phyloP scores from a whole-genome alignment of 1,284 basidiomycete species.

The Microbotryum silenes-acaulis region DNA sequence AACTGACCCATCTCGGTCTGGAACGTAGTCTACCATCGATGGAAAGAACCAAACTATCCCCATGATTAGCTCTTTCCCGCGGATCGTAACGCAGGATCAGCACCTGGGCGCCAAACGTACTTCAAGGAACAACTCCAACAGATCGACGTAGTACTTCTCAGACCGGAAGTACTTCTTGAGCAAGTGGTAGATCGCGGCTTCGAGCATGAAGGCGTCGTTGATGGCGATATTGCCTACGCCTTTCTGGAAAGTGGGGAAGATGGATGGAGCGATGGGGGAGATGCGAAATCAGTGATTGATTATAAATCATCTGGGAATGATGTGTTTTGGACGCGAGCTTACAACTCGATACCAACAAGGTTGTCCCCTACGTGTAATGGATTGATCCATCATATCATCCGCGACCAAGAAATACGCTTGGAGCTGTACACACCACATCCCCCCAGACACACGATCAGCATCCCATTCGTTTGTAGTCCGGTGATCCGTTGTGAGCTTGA shows the following conservation, averaged over 20 bases:
- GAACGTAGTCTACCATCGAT: constrained; percentile 63
- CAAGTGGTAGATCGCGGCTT: constrained; percentile 84
- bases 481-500: too few relatives aligned
- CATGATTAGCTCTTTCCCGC: background rate
- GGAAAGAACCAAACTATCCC: background rate
- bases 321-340: constrained; percentile 23
- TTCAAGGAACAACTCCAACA: constrained; percentile 87
- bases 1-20: constrained; percentile 95
- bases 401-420: constrained; percentile 98
- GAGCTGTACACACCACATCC: constrained; percentile 49
- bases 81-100: background rate
- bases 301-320: background rate
- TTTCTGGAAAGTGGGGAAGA: constrained; percentile 38
- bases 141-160: constrained; percentile 74
- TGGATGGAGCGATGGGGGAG: too few relatives aligned
- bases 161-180: constrained; percentile 80
- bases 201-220: constrained; percentile 97
- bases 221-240: constrained; percentile 79
- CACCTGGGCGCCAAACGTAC: constrained; percentile 38
- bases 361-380: constrained; percentile 92
- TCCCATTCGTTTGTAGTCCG: too few relatives aligned
- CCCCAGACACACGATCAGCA: background rate
- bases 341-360: constrained; percentile 87
- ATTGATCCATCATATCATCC: constrained; percentile 96
- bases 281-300: background rate